phyloP scores from a whole-genome alignment of 805 yeast genomes.

The Barnettozyma sp. region DNA sequence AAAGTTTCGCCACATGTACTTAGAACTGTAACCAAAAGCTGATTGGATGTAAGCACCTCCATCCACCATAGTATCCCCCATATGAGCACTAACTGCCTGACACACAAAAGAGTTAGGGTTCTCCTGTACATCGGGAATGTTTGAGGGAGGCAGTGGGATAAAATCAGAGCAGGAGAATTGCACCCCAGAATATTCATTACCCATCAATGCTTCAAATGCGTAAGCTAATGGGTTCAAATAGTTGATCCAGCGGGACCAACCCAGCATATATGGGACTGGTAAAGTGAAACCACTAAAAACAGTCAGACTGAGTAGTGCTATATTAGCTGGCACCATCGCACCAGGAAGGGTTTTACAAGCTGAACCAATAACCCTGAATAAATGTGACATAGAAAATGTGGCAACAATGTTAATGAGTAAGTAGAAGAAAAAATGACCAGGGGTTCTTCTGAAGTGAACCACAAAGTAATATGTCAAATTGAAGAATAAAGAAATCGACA shows the following conservation, averaged over 20 bases:
- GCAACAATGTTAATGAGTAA: slow-evolving; percentile 34
- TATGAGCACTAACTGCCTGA: slow-evolving; percentile 27
- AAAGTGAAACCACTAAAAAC: slow-evolving; percentile 50
- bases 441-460: slow-evolving; percentile 39
- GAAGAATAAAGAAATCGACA: slow-evolving; percentile 38
- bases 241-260: slow-evolving; percentile 60
- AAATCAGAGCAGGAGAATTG: slow-evolving; percentile 39
- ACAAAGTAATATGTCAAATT: slow-evolving; percentile 50
- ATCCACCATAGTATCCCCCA: slow-evolving; percentile 41
- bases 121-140: slow-evolving; percentile 13
- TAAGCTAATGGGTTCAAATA: slow-evolving; percentile 51
- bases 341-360: slow-evolving; percentile 37
- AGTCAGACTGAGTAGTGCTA: slow-evolving; percentile 39
- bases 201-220: slow-evolving; percentile 47
- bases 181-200: slow-evolving; percentile 43
- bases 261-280: slow-evolving; percentile 46
- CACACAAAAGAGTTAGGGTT: slow-evolving; percentile 29
- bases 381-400: slow-evolving; percentile 45
- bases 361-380: slow-evolving; percentile 48
- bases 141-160: slow-evolving; percentile 33
- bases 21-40: slow-evolving; percentile 37
- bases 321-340: slow-evolving; percentile 53
- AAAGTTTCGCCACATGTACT: slow-evolving; percentile 56
- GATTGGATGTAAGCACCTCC: slow-evolving; percentile 43
- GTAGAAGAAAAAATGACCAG: slow-evolving; percentile 51